Conservation (phyloP, 2,329 filamentous ascomycete species). For the Thelonectria blattea region DNA sequence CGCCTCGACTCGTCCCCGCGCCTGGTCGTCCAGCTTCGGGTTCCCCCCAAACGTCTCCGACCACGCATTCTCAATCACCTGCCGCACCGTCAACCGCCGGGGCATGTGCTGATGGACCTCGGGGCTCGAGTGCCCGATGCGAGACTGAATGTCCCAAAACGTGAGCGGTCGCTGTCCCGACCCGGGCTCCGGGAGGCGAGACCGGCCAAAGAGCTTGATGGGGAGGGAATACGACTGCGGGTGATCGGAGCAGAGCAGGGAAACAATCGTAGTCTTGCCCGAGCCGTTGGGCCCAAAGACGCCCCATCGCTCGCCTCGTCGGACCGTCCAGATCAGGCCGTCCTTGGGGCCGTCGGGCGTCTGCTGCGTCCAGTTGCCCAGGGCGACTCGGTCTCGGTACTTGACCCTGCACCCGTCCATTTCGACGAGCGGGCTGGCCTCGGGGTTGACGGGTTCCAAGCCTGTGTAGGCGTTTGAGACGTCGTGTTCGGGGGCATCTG, state of each 20-base stretch:
- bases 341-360: slow-evolving; percentile 53
- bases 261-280: slow-evolving; percentile 93
- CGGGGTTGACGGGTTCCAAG: slow-evolving; percentile 31
- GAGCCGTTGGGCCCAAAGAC: slow-evolving; percentile 94
- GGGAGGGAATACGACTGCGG: slow-evolving; percentile 92
- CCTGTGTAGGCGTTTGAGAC: slow-evolving; percentile 22
- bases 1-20: slow-evolving; percentile 67
- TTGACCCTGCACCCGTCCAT: slow-evolving; percentile 85
- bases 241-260: slow-evolving; percentile 92
- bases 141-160: slow-evolving; percentile 88
- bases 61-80: slow-evolving; percentile 85
- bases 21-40: slow-evolving; percentile 66
- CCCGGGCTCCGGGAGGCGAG: slow-evolving; percentile 76
- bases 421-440: slow-evolving; percentile 77
- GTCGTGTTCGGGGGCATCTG: slow-evolving; percentile 8
- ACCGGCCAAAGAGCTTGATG: slow-evolving; percentile 83
- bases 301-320: slow-evolving; percentile 85
- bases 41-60: slow-evolving; percentile 82
- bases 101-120: slow-evolving; percentile 96
- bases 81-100: slow-evolving; percentile 72
- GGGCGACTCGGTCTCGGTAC: slow-evolving; percentile 77
- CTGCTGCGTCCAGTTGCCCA: slow-evolving; percentile 81
- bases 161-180: slow-evolving; percentile 74
- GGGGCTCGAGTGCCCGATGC: slow-evolving; percentile 91
- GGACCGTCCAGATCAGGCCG: slow-evolving; percentile 84